Percentiles rank a stretch among this genome's conserved stretches.
phyloP scores from a whole-genome alignment of 2,329 filamentous ascomycete genomes.

The Fusarium keratoplasticum region DNA sequence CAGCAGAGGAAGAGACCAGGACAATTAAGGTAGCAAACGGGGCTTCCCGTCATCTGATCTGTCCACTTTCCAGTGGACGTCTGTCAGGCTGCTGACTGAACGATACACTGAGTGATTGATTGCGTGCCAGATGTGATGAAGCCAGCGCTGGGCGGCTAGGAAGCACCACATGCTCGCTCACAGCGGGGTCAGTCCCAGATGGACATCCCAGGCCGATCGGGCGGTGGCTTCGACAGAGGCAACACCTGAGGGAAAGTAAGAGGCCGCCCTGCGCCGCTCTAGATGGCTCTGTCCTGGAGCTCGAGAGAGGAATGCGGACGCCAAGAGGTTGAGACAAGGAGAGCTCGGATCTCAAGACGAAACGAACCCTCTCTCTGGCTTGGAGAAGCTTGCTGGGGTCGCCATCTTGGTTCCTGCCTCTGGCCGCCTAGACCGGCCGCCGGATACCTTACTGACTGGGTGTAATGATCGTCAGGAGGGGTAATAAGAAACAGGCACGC shows the following conservation, averaged over 20 bases:
- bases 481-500: slow-evolving; percentile 2
- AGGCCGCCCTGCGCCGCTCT: background rate
- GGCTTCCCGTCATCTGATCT: slow-evolving; percentile 37
- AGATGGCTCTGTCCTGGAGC: background rate
- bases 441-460: slow-evolving; percentile 2
- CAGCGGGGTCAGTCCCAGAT: slow-evolving; percentile 13
- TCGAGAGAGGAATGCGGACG: slow-evolving; percentile 1
- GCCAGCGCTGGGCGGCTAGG: slow-evolving; percentile 41
- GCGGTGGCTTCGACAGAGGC: background rate
- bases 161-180: slow-evolving; percentile 31
- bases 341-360: slow-evolving; percentile 21
- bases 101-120: background rate
- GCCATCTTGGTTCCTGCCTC: background rate
- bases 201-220: background rate
- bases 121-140: slow-evolving; percentile 38
- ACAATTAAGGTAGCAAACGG: slow-evolving; percentile 1
- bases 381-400: slow-evolving; percentile 7
- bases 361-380: slow-evolving; percentile 17
- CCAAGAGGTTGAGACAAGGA: slow-evolving; percentile 5
- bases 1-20: background rate
- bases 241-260: background rate
- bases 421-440: slow-evolving; percentile 3
- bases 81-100: slow-evolving; percentile 31
- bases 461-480: slow-evolving; percentile 37
- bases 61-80: slow-evolving; percentile 19